Evolutionary conservation across 164 flowering plant genomes (phyloP).

Genomic region (Vitis amurensis): DNA sequence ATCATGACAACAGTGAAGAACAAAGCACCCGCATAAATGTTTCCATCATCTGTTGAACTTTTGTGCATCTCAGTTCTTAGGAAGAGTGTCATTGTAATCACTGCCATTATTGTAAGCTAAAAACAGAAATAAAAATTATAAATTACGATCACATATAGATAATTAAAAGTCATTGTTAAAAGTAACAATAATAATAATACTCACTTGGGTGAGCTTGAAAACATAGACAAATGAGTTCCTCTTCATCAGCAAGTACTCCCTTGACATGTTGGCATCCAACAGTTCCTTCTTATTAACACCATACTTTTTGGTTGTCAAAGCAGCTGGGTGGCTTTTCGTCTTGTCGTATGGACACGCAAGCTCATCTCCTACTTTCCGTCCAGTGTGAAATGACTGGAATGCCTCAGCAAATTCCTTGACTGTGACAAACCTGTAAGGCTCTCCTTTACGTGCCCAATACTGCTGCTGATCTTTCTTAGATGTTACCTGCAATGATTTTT

Average conservation of each 20-base stretch:
- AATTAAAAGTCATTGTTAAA: neutral
- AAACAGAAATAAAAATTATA: neutral
- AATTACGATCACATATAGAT: neutral
- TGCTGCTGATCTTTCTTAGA: slow-evolving; percentile 68
- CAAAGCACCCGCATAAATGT: slow-evolving; percentile 40
- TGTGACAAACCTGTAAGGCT: slow-evolving; percentile 43
- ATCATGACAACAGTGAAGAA: slow-evolving; percentile 34
- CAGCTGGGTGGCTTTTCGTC: slow-evolving; percentile 54
- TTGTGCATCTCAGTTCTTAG: slow-evolving; percentile 43
- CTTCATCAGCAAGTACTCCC: slow-evolving; percentile 56
- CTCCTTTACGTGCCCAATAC: slow-evolving; percentile 51
- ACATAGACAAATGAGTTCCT: slow-evolving; percentile 58
- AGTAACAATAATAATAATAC: slow-evolving; percentile 1
- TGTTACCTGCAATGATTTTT: slow-evolving; percentile 41
- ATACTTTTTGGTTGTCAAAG: slow-evolving; percentile 41
- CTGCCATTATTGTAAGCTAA: slow-evolving; percentile 37
- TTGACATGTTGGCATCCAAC: slow-evolving; percentile 40
- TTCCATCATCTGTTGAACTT: slow-evolving; percentile 25
- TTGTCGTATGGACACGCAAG: slow-evolving; percentile 52
- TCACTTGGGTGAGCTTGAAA: slow-evolving; percentile 47
- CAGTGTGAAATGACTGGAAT: slow-evolving; percentile 56
- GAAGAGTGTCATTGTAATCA: slow-evolving; percentile 39
- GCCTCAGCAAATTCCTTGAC: slow-evolving; percentile 53
- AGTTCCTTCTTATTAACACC: slow-evolving; percentile 46
- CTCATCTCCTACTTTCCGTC: slow-evolving; percentile 40